Evolutionary conservation across 208 protist species (phyloP), one percentile per base, ranked within the genome.

Genomic region (Porcisia hertigi): DNA sequence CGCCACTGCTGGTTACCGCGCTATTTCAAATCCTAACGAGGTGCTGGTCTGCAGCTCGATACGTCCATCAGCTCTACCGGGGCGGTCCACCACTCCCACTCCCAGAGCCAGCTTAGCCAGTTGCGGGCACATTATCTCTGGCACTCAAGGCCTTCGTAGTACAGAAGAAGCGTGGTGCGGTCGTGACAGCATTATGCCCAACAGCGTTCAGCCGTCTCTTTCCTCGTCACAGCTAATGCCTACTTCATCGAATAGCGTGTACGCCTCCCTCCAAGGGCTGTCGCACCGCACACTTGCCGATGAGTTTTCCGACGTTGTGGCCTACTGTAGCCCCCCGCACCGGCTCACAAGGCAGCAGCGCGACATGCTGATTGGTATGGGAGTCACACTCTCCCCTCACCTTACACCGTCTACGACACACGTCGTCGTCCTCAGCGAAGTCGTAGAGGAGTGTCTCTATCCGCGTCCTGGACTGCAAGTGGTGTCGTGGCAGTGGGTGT

Each of bases 381-480:
- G 81, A 18, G 70, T 86, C 23, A 75, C 41, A 12, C 23, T 81
- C 8, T 58, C 71, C 7, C 34, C 59, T n/a, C 16, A 75, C 23
- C 43, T 85, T 11, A 76, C 80, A 14, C 71, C 83, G 53, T 71
- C 62, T 65, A 92, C 85, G 11, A 94, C 89, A 5, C 89, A 94
- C 76, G 79, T 94, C 6, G 73, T 89, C 30, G 69, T 89, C 1
- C 71, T 81, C n/a, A 67, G 69, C 8, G 65, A 73, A 2, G 34
- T 12, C 7, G 73, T 74, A 20, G 76, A 79, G 62, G 75, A 73
- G 70, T 81, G 67, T n/a, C 70, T 88, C 59, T 91, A 86, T 67
- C 89, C 85, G 23, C 83, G 85, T 7, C 85, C 87, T n/a, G 85
- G 79, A 11, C 70, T 93, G 49, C 83, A 91, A 78, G 81, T 91